phyloP scores from a whole-genome alignment of 2,329 filamentous ascomycete genomes.

The Plectosphaerella cucumerina region DNA sequence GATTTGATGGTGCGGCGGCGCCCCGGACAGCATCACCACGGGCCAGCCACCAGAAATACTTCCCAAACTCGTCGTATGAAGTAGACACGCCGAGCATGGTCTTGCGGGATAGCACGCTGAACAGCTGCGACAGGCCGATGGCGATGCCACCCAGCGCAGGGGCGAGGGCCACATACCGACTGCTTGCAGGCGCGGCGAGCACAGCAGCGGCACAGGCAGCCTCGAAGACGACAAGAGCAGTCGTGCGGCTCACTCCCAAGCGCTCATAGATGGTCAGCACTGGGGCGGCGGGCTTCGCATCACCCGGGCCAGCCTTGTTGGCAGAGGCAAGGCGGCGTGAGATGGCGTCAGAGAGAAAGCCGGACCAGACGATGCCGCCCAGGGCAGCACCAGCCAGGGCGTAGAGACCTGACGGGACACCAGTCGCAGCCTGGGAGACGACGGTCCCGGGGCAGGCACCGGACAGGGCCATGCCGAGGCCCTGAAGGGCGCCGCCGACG shows the following conservation, averaged over 20 bases:
- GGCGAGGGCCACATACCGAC: constrained; percentile 28
- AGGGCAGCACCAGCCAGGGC: constrained; percentile 50
- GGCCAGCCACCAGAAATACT: constrained; percentile 43
- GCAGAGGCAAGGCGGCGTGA: constrained; percentile 19
- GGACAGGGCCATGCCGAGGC: constrained; percentile 62
- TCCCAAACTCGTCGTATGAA: constrained; percentile 57
- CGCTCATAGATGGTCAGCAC: constrained; percentile 31
- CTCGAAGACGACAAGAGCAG: constrained; percentile 38
- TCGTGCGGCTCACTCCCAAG: constrained; percentile 32
- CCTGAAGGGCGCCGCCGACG: constrained; percentile 57
- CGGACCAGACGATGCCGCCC: constrained; percentile 51
- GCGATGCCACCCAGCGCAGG: constrained; percentile 53
- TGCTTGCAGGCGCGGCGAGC: constrained; percentile 26
- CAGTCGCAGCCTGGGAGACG: constrained; percentile 54
- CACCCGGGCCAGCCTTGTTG: constrained; percentile 16
- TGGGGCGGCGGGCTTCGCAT: not conserved
- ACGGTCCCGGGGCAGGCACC: constrained; percentile 64
- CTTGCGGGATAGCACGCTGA: constrained; percentile 48
- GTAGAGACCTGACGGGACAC: constrained; percentile 45
- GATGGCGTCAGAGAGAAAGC: constrained; percentile 32
- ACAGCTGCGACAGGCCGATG: constrained; percentile 54
- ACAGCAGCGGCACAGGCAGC: constrained; percentile 34
- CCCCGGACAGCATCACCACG: constrained; percentile 23
- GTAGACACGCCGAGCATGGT: constrained; percentile 57
- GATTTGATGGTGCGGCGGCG: constrained; percentile 26